Evolutionary conservation across 2,329 filamentous ascomycete species (phyloP).

Genomic region (Botrytis deweyae): DNA sequence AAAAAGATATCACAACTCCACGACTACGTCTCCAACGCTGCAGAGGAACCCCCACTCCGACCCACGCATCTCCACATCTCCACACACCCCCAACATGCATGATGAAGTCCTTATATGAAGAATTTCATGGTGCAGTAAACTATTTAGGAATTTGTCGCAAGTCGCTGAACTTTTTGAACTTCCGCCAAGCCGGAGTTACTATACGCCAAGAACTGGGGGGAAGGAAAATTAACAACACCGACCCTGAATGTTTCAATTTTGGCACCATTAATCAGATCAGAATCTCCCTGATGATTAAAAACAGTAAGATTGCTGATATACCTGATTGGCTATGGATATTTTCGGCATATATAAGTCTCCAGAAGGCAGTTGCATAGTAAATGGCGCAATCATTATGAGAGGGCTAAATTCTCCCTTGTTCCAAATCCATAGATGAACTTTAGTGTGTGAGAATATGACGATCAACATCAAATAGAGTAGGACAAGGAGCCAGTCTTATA

Average conservation of each 20-base stretch:
- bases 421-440: background rate
- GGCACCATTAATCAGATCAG: background rate
- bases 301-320: background rate
- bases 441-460: background rate
- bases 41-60: no score
- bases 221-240: background rate
- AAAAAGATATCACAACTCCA: background rate
- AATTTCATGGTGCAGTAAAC: no score
- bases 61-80: no score
- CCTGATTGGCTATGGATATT: background rate
- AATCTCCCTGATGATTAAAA: background rate
- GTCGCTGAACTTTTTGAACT: no score
- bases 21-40: no score
- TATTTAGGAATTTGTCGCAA: no score
- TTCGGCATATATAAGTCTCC: background rate
- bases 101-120: no score
- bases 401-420: background rate
- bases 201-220: no score
- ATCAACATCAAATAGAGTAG: background rate
- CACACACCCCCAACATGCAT: no score
- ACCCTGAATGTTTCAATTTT: background rate
- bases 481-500: background rate
- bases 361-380: background rate
- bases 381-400: background rate
- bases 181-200: no score